phyloP scores from a whole-genome alignment of 2,329 filamentous ascomycete genomes.

The Claviceps sp. region DNA sequence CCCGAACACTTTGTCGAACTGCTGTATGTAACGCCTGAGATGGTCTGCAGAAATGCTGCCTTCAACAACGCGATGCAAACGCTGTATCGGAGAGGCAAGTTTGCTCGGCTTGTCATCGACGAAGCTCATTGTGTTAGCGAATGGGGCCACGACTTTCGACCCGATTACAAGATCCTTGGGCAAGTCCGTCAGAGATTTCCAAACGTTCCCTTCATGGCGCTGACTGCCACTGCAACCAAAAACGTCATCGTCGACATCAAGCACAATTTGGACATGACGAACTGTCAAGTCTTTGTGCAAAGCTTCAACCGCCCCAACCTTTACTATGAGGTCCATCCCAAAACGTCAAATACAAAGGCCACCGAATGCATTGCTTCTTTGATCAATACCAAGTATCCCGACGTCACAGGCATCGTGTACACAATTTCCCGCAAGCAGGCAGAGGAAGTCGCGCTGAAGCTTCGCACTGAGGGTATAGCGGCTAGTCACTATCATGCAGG shows the following conservation, averaged over 20 bases:
- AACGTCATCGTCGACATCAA: constrained; percentile 88
- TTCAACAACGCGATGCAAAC: constrained; percentile 53
- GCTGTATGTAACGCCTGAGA: constrained; percentile 92
- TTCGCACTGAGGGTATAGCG: constrained; percentile 52
- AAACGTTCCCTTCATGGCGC: constrained; percentile 77
- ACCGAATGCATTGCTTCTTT: constrained; percentile 41
- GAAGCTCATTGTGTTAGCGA: constrained; percentile 99
- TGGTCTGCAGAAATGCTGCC: constrained; percentile 68
- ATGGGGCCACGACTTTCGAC: constrained; percentile 96
- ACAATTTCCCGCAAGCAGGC: constrained; percentile 76
- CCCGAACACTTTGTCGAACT: constrained; percentile 72
- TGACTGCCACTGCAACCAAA: constrained; percentile 89
- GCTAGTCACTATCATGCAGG: constrained; percentile 80
- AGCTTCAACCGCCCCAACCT: constrained; percentile 97
- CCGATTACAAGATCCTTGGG: constrained; percentile 83
- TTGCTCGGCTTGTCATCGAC: constrained; percentile 89
- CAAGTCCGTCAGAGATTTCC: constrained; percentile 59
- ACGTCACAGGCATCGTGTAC: constrained; percentile 82
- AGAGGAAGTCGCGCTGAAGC: constrained; percentile 61
- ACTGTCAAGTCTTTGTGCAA: constrained; percentile 70
- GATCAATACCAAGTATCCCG: constrained; percentile 56
- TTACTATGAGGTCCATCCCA: constrained; percentile 70
- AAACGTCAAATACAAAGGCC: constrained; percentile 41
- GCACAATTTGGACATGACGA: constrained; percentile 71
- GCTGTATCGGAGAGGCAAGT: constrained; percentile 55